These are phyloP conservation scores for Ganoderma sinense DNA, from an alignment of 1,284 basidiomycete species.

Conservation along the genomic window DNA sequence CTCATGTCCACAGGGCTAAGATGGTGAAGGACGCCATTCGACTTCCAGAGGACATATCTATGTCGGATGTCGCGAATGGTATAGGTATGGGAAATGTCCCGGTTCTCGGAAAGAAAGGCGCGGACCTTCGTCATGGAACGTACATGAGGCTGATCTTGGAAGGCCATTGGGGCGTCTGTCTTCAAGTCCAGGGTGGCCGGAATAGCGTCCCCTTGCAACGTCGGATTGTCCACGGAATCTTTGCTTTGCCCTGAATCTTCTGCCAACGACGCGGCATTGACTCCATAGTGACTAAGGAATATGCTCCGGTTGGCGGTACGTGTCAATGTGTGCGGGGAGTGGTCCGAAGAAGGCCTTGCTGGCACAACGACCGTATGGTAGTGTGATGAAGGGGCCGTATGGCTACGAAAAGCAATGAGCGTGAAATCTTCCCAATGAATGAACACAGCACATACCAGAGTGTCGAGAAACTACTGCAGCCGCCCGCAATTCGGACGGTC, in stretches of 20 bases:
- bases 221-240: not conserved
- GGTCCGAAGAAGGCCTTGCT: not conserved
- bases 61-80: constrained; percentile 43
- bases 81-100: constrained; percentile 15
- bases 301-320: not conserved
- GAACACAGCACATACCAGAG: constrained; percentile 22
- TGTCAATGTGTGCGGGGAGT: not conserved
- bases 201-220: not conserved
- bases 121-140: constrained; percentile 37
- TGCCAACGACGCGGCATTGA: not conserved
- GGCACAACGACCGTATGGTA: not conserved
- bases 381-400: not conserved
- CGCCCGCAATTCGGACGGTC: constrained; percentile 47
- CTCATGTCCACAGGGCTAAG: constrained; percentile 43
- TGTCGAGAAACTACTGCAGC: constrained; percentile 33
- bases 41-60: constrained; percentile 41
- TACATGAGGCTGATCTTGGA: not conserved
- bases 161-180: not conserved
- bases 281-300: not conserved
- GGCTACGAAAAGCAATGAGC: not conserved
- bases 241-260: not conserved
- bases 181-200: not conserved
- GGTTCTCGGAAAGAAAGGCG: constrained; percentile 37
- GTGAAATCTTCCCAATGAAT: not conserved
- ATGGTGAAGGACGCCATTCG: constrained; percentile 19